Evolutionary conservation across 306 rosid species (phyloP), one percentile per base, ranked within the genome.

Genomic region (Mucuna pruriens): DNA sequence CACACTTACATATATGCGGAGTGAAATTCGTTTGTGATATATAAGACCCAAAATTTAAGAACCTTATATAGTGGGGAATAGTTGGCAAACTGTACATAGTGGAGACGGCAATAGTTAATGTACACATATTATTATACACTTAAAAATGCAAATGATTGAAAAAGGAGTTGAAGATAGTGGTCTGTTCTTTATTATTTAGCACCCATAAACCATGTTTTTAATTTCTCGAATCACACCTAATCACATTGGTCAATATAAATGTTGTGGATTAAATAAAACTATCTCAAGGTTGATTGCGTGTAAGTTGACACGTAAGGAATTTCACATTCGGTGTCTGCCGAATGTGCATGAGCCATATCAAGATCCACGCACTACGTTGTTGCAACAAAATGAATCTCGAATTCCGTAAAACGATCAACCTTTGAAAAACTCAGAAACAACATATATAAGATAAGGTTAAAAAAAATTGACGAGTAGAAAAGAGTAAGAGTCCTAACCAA

Each of bases 251-350:
- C 71, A 80, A 75, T 60, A 17, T 64, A 23, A 29, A 15, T 12
- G 73, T 66, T 68, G n/a, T 22, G 11, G 39, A 61, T 23, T 81
- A 29, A 7, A 45, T 71, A 55, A 86, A 60, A 16, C 0, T 42
- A 66, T 20, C 49, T 55, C 57, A 54, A 31, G 75, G 75, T 2
- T 71, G 78, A 74, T 48, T 86, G 80, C 85, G 71, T 80, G 84
- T 22, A 68, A 79, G 84, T 54, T 81, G 86, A 75, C 90, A 82
- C 82, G 58, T 81, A 60, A 76, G 84, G 60, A 81, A 55, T 75
- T 80, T 78, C 89, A 86, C 86, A 13, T 81, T 75, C 6, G 52
- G 70, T 80, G 82, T 62, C 23, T 73, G 48, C 25, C 84, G 57
- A 88, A 83, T 78, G 67, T 39, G 79, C 29, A 16, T 46, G 31